A percentile compares a stretch with the other conserved stretches of the same genome.
These are phyloP conservation scores for Amanita molliuscula DNA, from an alignment of 768 basidiomycete genomes.

Conservation along the genomic window DNA sequence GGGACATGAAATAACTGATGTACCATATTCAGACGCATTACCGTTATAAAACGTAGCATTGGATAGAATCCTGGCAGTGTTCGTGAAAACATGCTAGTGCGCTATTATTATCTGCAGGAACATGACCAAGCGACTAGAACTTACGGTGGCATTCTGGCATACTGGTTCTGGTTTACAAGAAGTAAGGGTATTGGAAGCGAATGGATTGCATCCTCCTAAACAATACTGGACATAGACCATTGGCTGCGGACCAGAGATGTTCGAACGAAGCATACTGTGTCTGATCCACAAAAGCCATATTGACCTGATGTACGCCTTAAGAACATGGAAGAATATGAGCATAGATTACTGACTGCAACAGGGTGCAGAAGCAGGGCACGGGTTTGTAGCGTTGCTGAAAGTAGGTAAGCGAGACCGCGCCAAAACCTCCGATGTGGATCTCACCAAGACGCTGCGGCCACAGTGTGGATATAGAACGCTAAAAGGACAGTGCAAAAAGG, in stretches of 20 bases:
- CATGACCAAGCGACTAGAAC: conserved; percentile 11
- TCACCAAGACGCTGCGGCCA: conserved; percentile 1
- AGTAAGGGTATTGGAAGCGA: conserved; percentile 47
- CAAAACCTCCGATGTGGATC: not conserved
- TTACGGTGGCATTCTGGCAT: conserved; percentile 52
- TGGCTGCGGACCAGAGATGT: not conserved
- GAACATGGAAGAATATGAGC: not conserved
- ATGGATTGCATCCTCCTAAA: conserved; percentile 80
- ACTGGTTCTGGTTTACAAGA: conserved; percentile 69
- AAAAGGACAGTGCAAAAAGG: conserved; percentile 2
- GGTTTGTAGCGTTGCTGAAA: conserved; percentile 31
- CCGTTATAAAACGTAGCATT: conserved; percentile 65
- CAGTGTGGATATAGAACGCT: not conserved
- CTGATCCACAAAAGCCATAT: conserved; percentile 44
- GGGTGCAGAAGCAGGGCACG: conserved; percentile 33
- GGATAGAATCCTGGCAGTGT: conserved; percentile 54
- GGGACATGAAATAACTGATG: not conserved
- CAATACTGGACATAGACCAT: conserved; percentile 43
- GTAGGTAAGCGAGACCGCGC: not conserved
- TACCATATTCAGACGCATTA: conserved; percentile 61
- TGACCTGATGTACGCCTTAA: conserved; percentile 24
- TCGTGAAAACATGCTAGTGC: conserved; percentile 46
- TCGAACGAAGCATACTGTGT: conserved; percentile 22
- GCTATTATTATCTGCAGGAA: not conserved
- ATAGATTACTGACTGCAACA: conserved; percentile 37